phyloP scores from a whole-genome alignment of 2,329 filamentous ascomycete species.

The Pyricularia sp. region DNA sequence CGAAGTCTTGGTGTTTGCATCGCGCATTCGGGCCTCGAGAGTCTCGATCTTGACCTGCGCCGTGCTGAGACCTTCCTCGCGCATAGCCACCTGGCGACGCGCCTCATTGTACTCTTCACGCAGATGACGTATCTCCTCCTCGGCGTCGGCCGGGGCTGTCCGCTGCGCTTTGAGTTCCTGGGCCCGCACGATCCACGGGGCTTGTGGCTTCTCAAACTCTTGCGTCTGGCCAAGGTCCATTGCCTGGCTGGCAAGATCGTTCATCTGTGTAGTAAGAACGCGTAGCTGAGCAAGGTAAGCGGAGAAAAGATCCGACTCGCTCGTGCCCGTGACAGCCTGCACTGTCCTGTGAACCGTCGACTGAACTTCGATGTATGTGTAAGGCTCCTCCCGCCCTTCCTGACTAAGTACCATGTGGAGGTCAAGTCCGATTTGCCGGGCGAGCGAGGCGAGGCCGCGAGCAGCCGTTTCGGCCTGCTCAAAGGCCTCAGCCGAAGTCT shows the following conservation, averaged over 20 bases:
- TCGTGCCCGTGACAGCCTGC: slow-evolving; percentile 29
- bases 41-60: slow-evolving; percentile 87
- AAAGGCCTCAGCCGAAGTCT: slow-evolving; percentile 52
- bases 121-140: slow-evolving; percentile 70
- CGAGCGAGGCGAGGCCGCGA: slow-evolving; percentile 51
- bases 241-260: slow-evolving; percentile 58
- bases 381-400: slow-evolving; percentile 55
- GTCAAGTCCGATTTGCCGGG: slow-evolving; percentile 52
- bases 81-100: slow-evolving; percentile 55
- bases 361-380: slow-evolving; percentile 54
- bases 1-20: slow-evolving; percentile 65
- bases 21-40: slow-evolving; percentile 74
- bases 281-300: slow-evolving; percentile 56
- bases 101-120: slow-evolving; percentile 71
- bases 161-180: slow-evolving; percentile 74
- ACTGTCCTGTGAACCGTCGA: slow-evolving; percentile 46
- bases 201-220: slow-evolving; percentile 62
- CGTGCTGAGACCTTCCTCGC: slow-evolving; percentile 75
- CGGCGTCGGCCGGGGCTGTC: slow-evolving; percentile 65
- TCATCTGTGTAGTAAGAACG: slow-evolving; percentile 47
- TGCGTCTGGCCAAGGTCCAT: slow-evolving; percentile 58
- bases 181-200: slow-evolving; percentile 75
- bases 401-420: slow-evolving; percentile 56
- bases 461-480: slow-evolving; percentile 54
- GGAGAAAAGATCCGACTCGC: slow-evolving; percentile 57